Conservation (phyloP, 192 early-diverging fungal species). For the Entomortierella lignicola region DNA sequence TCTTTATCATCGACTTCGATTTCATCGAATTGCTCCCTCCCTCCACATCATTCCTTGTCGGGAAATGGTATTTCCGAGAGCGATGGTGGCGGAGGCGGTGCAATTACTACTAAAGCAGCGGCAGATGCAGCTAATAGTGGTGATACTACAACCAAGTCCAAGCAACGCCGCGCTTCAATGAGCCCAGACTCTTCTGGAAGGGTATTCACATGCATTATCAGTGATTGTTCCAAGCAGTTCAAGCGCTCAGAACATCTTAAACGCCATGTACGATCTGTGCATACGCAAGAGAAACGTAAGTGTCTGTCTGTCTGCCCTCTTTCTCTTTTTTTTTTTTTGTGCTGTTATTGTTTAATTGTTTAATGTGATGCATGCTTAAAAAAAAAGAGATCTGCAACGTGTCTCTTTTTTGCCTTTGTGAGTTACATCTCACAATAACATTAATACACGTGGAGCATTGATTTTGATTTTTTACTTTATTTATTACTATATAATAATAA, state of each 20-base stretch:
- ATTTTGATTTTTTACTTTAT: too few relatives aligned
- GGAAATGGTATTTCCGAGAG: not conserved
- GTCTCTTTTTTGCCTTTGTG: not conserved
- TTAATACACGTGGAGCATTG: too few relatives aligned
- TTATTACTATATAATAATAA: too few relatives aligned
- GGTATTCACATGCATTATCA: conserved; percentile 48
- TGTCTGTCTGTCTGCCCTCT: not conserved
- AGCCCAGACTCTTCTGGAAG: conserved; percentile 25
- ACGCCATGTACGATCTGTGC: conserved; percentile 67
- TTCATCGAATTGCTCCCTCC: conserved; percentile 19
- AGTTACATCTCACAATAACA: too few relatives aligned
- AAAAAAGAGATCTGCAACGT: too few relatives aligned
- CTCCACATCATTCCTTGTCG: not conserved
- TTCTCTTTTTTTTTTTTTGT: not conserved
- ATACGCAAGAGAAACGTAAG: conserved; percentile 71
- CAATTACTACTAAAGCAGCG: too few relatives aligned
- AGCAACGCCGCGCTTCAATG: conserved; percentile 26
- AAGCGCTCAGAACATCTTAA: conserved; percentile 72
- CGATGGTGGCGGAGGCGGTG: too few relatives aligned
- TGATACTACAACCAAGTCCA: not conserved
- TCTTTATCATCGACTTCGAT: conserved; percentile 40
- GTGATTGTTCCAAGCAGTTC: conserved; percentile 65
- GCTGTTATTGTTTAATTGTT: too few relatives aligned
- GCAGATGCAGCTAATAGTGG: not conserved
- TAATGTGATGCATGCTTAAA: too few relatives aligned